phyloP scores from a whole-genome alignment of 163 green algal genomes.

The Chlorella variabilis region DNA sequence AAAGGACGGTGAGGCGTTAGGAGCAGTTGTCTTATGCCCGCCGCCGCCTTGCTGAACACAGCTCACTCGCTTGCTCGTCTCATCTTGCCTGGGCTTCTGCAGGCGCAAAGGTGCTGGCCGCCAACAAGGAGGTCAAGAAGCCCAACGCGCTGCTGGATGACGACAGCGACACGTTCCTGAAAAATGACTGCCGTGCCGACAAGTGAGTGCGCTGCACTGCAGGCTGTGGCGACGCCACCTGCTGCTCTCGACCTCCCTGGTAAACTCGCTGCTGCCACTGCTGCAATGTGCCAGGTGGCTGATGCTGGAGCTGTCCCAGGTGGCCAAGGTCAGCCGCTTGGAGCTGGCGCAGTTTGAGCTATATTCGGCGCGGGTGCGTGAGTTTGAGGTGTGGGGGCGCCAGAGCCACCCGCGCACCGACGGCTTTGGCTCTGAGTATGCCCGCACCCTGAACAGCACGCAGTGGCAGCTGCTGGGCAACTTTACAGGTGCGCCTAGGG shows the following conservation, averaged over 20 bases:
- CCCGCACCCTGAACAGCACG: conserved; percentile 55
- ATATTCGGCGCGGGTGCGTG: conserved; percentile 76
- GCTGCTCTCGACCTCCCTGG: background rate
- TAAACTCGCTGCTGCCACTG: background rate
- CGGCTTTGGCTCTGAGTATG: conserved; percentile 42
- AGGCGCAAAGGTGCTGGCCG: conserved; percentile 76
- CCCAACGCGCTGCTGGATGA: conserved; percentile 74
- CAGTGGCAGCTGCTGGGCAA: conserved; percentile 76
- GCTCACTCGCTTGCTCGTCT: background rate
- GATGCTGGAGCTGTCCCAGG: conserved; percentile 84
- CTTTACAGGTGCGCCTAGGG: conserved; percentile 64
- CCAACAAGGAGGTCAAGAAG: conserved; percentile 80
- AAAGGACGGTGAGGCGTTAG: conserved; percentile 19
- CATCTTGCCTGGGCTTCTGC: background rate
- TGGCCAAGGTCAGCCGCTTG: conserved; percentile 45
- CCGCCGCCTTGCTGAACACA: background rate
- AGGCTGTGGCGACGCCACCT: background rate
- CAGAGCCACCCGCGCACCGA: conserved; percentile 78
- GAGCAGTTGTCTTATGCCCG: no score
- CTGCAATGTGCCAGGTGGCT: conserved; percentile 36
- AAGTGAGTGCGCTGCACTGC: conserved; percentile 58
- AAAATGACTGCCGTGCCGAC: conserved; percentile 75
- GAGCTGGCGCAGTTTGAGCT: conserved; percentile 78
- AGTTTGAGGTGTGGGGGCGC: conserved; percentile 77
- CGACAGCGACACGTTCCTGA: conserved; percentile 85